Evolutionary conservation across 306 rosid species (phyloP).

Genomic region (Fragaria nilgerrensis): DNA sequence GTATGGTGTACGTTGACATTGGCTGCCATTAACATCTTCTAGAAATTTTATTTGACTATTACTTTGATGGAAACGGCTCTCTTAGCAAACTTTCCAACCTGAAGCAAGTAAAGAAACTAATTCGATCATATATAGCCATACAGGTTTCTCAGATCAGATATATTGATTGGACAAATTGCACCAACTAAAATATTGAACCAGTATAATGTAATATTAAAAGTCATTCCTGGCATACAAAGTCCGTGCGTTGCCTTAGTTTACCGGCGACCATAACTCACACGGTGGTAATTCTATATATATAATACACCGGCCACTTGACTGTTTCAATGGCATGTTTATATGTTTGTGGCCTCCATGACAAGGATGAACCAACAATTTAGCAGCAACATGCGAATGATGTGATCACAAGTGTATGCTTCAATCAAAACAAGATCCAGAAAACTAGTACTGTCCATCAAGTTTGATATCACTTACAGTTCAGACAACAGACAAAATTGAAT

Average conservation of each 20-base stretch:
- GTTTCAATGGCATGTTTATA: background rate
- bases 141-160: background rate
- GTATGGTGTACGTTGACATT: background rate
- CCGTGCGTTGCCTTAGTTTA: background rate
- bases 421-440: background rate
- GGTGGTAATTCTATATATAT: background rate
- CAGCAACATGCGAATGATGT: background rate
- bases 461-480: background rate
- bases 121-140: background rate
- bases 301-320: background rate
- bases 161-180: background rate
- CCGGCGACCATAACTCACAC: background rate
- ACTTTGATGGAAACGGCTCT: background rate
- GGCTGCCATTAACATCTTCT: background rate
- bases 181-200: background rate
- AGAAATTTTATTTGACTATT: background rate
- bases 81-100: background rate
- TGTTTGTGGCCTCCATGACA: background rate
- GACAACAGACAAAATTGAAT: background rate
- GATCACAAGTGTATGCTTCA: background rate
- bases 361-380: background rate
- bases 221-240: background rate
- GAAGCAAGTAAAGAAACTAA: background rate
- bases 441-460: background rate
- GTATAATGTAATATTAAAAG: background rate